Base-by-base conservation (phyloP, 2,329 filamentous ascomycete genomes). In the Monosporascus sp. region DNA sequence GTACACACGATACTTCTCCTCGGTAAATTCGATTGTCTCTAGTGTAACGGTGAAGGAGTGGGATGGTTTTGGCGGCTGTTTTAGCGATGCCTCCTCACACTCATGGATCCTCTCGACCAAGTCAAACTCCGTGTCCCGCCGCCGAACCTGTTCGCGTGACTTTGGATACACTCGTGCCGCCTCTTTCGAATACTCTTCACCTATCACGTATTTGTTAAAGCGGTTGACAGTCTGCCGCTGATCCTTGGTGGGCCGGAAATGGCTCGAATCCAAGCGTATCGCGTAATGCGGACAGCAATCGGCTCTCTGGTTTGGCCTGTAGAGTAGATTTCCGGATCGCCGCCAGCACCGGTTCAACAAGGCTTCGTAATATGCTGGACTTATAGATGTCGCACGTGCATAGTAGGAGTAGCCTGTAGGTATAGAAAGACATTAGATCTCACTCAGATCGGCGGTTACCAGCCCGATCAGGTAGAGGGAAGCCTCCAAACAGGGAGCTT, bases 231-330 rank as follows among this genome's bases (percentile, higher is more conserved):
- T 78, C 65, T 91, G 87, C 38, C 89, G 78, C 63, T 94, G 90
- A 62, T 90, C 85, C 66, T 82, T 84, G 27, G 82, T 79, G 6
- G 88, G 76, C 59, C 81, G 84, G 70, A 88, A 89, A 39, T 77
- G 72, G 47, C 74, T 68, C 24, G 83, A 82, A 62, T 90, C 87
- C 20, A 92, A 75, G 47, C 88, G 83, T 51, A 94, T 85, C 1
- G 88, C 91, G 68, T 93, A 97, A 65, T 97, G 91, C 45, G 92
- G 91, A 69, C 94, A 99, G 65, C 94, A 99, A 56, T 90, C 89
- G 52, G 84, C 78, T 54, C 80, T 80, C 63, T 90, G 85, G 68
- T 94, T 87, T 15, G 89, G 89, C 55, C 89, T 84, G 70, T 94
- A 94, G 48, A 94, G 74, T 8, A 90, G 75, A 27, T 73, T 82